Conservation (phyloP, 768 basidiomycete species). For the Phylloporus sp. region DNA sequence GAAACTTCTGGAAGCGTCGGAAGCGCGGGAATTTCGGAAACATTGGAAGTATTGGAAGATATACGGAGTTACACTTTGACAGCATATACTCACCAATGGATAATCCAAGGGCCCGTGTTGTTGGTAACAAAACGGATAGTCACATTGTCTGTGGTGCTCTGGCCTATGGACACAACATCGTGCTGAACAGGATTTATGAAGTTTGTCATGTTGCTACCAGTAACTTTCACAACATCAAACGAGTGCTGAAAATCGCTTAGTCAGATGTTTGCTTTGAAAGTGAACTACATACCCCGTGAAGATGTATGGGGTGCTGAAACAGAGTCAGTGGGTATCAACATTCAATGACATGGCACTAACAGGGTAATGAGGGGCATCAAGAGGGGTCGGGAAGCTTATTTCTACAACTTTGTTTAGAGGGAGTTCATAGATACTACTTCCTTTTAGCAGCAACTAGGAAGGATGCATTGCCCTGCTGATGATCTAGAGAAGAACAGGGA, state of each 20-base stretch:
- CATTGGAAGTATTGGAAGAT: too few relatives aligned
- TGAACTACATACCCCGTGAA: constrained; percentile 31
- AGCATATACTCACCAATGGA: constrained; percentile 30
- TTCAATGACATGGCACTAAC: constrained; percentile 9
- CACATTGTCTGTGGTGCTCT: constrained; percentile 37
- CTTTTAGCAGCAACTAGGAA: constrained; percentile 43
- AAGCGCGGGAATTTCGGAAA: too few relatives aligned
- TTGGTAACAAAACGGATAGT: constrained; percentile 57
- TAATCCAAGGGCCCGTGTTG: constrained; percentile 59
- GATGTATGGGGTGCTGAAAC: constrained; percentile 31
- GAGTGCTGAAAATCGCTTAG: constrained; percentile 20
- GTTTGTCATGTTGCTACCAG: constrained; percentile 24
- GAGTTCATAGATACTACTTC: constrained; percentile 42
- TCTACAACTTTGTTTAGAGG: constrained; percentile 42
- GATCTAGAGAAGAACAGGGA: constrained; percentile 53
- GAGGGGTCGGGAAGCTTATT: constrained; percentile 36
- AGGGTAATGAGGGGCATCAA: constrained; percentile 19
- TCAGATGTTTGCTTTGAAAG: not conserved
- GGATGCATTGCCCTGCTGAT: constrained; percentile 46
- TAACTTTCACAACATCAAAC: constrained; percentile 30
- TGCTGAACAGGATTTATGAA: constrained; percentile 31
- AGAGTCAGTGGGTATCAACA: not conserved
- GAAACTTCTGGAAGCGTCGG: too few relatives aligned
- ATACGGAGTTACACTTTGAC: too few relatives aligned
- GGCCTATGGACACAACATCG: constrained; percentile 21